Base-by-base conservation (phyloP, 2,329 filamentous ascomycete species). In the Fusarium gaditjirri region DNA sequence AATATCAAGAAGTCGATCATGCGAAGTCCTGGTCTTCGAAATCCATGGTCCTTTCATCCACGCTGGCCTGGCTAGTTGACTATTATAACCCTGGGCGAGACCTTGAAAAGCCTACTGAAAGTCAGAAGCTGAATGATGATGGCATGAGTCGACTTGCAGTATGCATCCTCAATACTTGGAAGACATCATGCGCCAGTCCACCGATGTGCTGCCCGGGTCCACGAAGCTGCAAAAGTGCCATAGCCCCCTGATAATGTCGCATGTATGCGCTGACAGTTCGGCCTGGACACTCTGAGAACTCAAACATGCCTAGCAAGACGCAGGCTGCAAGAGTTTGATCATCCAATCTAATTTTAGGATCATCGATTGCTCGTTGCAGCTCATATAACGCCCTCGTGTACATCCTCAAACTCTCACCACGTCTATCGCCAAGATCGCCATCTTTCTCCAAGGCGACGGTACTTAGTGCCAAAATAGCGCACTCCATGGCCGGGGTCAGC, bases 71-170 rank as follows among this genome's bases (percentile, higher is more conserved):
- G 31, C 25, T 9, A 56, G 9, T n/a, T 25, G n/a, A 1, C 3
- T 16, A 5, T 0, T 1, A 1, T 3, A 0, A 7, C 7, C 5
- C 7, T 44, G n/a, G 0, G 0, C 10, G 5, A 56, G 4, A 9
- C n/a, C n/a, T 10, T 56, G 53, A 4, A n/a, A 56, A 0, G n/a
- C 39, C 53, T 56, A 13, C 7, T 11, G 21, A 3, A 21, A 25
- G n/a, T 55, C 3, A 55, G n/a, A 10, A 5, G 1, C 5, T 31
- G 9, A 5, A 14, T 3, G 5, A 3, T 0, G 3, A 5, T 3
- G 9, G 3, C 5, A 33, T 27, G 5, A 3, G 2, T 3, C 1
- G 2, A 2, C 53, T 47, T 19, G 50, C 55, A 4, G 33, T 50
- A 10, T 58, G 55, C 25, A 50, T 58, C 3, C 55, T 47, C 0